phyloP scores from a whole-genome alignment of 1,284 basidiomycete genomes.

The Cryptococcus floricola region DNA sequence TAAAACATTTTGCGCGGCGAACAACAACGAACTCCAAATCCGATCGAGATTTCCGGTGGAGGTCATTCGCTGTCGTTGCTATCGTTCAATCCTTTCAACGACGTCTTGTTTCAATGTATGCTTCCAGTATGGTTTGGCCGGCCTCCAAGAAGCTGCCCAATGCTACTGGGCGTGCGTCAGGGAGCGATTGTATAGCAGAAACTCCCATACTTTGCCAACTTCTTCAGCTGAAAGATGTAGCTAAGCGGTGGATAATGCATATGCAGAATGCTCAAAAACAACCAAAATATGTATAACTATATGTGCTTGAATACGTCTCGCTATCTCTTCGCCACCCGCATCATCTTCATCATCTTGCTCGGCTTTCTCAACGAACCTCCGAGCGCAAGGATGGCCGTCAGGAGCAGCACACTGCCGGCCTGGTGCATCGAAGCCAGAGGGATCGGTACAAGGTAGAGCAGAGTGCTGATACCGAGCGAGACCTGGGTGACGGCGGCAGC shows the following conservation, averaged over 20 bases:
- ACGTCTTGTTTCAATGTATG: not conserved
- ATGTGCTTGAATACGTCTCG: not conserved
- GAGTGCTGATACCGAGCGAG: slow-evolving; percentile 81
- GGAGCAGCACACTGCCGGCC: slow-evolving; percentile 81
- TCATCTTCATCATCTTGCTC: slow-evolving; percentile 10
- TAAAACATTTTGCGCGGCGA: not conserved
- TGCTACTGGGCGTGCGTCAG: too few species aligned
- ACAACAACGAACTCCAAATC: not conserved
- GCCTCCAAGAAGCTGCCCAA: too few species aligned
- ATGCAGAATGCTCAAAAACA: not conserved
- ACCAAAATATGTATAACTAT: not conserved
- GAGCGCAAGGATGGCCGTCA: slow-evolving; percentile 80
- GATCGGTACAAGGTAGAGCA: slow-evolving; percentile 90
- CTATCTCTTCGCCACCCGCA: slow-evolving; percentile 1
- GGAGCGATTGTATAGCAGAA: too few species aligned
- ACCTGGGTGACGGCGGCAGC: slow-evolving; percentile 84
- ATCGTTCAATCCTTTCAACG: too few species aligned
- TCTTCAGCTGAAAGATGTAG: not conserved
- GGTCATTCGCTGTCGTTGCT: too few species aligned
- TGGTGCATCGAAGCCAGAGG: slow-evolving; percentile 91
- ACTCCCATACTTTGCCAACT: too few species aligned
- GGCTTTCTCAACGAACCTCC: slow-evolving; percentile 70
- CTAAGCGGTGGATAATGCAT: slow-evolving; percentile 6
- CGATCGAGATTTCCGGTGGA: not conserved
- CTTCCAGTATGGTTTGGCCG: too few species aligned